Evolutionary conservation across 192 early-diverging fungal genomes (phyloP), one percentile per base, ranked within the genome.

Genomic region (Endogone sp.): DNA sequence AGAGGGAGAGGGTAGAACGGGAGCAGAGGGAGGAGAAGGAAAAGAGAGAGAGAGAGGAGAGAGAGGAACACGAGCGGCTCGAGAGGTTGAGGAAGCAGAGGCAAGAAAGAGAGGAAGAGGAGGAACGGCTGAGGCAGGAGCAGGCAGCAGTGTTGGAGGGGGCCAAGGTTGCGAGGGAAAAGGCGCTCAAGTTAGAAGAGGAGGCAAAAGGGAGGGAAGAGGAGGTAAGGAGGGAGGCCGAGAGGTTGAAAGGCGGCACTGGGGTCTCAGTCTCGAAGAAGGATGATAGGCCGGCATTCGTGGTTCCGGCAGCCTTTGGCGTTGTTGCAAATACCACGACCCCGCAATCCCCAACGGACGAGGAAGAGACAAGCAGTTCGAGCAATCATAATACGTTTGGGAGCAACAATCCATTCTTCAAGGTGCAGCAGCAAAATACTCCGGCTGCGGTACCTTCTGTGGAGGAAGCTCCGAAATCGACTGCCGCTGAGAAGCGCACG

Each of bases 251-350:
- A 30, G 56, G 69, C 6, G 66, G 81, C 2, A 75, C 74, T 44
- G 70, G 67, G 13, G 67, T 76, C 20, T 26, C 78, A 20, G 75
- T 79, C 44, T 67, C 71, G 25, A 73, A 81, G 49, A 78, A 82
- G 16, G 67, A 67, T 24, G 71, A 81, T 16, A 23, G 21, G 60
- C 28, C 1, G 68, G 61, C 30, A 4, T 56, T 44, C 37, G 37
- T 44, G 37, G 37, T 44, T 44, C 49, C 60, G 69, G 49, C 75
- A 70, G 58, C 64, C 55, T 29, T 71, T 71, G 31, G 74, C 74
- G 4, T 61, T 65, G 26, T 61, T 81, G 3, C 81, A 77, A n/a
- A 68, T 69, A 10, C 63, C 70, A 44, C 61, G 73, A 60, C 71
- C 76, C 4, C 71, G 63, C 55, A 56, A 64, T 54, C 71, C 73